Base-by-base conservation (phyloP, 345 rosid species). In the Citrus australasica region DNA sequence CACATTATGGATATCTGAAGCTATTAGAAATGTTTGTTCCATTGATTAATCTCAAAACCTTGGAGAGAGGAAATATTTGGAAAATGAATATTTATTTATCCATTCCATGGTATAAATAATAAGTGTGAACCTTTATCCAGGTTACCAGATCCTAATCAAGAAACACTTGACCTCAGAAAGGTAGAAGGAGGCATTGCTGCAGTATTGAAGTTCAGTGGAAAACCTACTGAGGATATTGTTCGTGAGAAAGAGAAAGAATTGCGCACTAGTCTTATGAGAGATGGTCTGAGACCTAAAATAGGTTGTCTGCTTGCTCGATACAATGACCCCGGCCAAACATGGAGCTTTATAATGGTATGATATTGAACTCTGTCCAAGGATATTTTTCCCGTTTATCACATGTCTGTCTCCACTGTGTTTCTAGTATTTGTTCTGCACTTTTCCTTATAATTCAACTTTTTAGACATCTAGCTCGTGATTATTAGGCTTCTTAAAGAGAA, bases 261-360 rank as follows among this genome's bases (percentile, higher is more conserved):
- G 74, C 90, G 88, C 46, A 80, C 89, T 19, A 83, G 76, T 84
- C 82, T 93, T 42, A 70, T 88, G 33, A 83, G 72, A 71, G 94
- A 92, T 82, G 94, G 93, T 75, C 92, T 91, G 75, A 89, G 73
- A 83, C 89, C 94, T 40, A 86, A 76, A 79, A 81, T 4, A 25
- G 97, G 97, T 74, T 90, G 96, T 79, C 79, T 91, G 86, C 90
- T 92, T 62, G 97, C 99, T 56, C 92, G 97, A 69, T 93, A 95
- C 86, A 93, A 95, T 79, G 99, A 93, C 86, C 97, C 95, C 2
- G 93, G 96, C 79, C 79, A 89, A 80, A 95, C 96, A 58, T 78
- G 91, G 96, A 87, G 58, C 86, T 89, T 90, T 79, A 87, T 80
- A 66, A 83, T 92, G 97, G 97, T 95, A 90, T 66, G 80, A 21